Percentiles rank a stretch among this genome's conserved stretches.
phyloP scores from a whole-genome alignment of 2,329 filamentous ascomycete genomes.

The Alternaria solani region DNA sequence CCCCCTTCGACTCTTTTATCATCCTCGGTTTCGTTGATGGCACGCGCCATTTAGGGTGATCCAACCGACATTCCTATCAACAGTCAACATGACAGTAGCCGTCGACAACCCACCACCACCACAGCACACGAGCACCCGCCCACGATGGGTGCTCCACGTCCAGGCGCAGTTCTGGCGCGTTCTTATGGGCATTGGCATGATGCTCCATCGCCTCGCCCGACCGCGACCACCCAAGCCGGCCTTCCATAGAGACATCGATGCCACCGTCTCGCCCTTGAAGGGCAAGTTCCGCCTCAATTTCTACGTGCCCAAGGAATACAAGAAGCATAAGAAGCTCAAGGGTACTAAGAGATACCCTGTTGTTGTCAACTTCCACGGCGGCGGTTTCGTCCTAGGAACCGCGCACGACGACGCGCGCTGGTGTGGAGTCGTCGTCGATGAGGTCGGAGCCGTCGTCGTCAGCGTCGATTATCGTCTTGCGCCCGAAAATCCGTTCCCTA shows the following conservation, averaged over 20 bases:
- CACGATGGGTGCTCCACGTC: slow-evolving; percentile 67
- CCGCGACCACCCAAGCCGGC: slow-evolving; percentile 67
- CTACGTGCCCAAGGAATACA: slow-evolving; percentile 65
- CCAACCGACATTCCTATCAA: background rate
- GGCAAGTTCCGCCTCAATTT: slow-evolving; percentile 65
- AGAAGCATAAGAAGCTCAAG: slow-evolving; percentile 52
- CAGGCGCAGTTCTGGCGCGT: slow-evolving; percentile 72
- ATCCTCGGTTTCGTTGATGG: slow-evolving; percentile 15
- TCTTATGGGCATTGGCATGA: slow-evolving; percentile 74
- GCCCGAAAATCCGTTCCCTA: slow-evolving; percentile 69
- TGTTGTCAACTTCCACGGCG: slow-evolving; percentile 70
- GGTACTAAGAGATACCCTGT: slow-evolving; percentile 61
- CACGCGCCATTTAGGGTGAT: slow-evolving; percentile 6
- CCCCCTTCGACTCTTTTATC: slow-evolving; percentile 14
- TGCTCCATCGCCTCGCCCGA: slow-evolving; percentile 68
- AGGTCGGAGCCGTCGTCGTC: slow-evolving; percentile 66
- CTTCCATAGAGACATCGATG: slow-evolving; percentile 66
- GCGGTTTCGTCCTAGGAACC: slow-evolving; percentile 68
- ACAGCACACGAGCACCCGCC: slow-evolving; percentile 42
- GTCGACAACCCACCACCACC: slow-evolving; percentile 10
- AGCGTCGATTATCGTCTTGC: slow-evolving; percentile 69
- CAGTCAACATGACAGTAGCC: slow-evolving; percentile 4
- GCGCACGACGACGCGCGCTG: slow-evolving; percentile 69
- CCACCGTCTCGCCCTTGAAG: slow-evolving; percentile 56
- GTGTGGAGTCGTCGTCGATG: slow-evolving; percentile 63